Base-by-base conservation (phyloP, 345 rosid genomes). In the Hypericum perforatum region DNA sequence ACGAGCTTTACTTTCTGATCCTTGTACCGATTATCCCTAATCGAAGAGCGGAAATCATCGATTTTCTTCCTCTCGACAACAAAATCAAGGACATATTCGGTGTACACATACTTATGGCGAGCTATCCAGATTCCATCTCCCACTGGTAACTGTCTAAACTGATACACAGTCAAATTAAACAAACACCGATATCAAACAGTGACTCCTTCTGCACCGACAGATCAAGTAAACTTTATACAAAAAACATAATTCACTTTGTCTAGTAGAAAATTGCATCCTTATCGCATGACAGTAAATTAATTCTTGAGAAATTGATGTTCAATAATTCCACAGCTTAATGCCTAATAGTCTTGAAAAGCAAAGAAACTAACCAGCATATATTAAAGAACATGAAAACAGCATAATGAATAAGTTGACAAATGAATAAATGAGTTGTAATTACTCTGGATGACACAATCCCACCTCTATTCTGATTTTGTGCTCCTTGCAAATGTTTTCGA, bases 81-180 rank as follows among this genome's bases (percentile, higher is more conserved):
- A 69, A 87, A 85, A 75, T 91, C 98, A 45, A 87, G 86, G 73
- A 87, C 88, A 71, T 85, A 85, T 57, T 91, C 98, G 42, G 56
- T 60, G 52, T 44, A 59, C 49, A 66, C 60, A 68, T 64, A 69
- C 52, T 81, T 91, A 61, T 91, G 95, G 64, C 79, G 77, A 62
- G 96, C 95, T 54, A 92, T 74, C 98, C 96, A 88, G 58, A 87
- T 81, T 63, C 82, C 90, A 67, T 88, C 95, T 52, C 98, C 96
- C 42, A 92, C 78, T 15, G 90, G 96, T 58, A 92, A 69, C 65
- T 86, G 71, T 57, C 94, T 77, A 61, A 92, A 86, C 98, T 92
- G 78, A 16, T 22, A 63, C 44, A 58, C 37, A 57, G 50, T 59
- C 47, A 58, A 37, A n/a, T 32, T 39, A 52, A 53, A 59, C 6